Evolutionary conservation across 2,329 filamentous ascomycete genomes (phyloP), one percentile per base, ranked within the genome.

Genomic region (Annulohypoxylon truncatum): DNA sequence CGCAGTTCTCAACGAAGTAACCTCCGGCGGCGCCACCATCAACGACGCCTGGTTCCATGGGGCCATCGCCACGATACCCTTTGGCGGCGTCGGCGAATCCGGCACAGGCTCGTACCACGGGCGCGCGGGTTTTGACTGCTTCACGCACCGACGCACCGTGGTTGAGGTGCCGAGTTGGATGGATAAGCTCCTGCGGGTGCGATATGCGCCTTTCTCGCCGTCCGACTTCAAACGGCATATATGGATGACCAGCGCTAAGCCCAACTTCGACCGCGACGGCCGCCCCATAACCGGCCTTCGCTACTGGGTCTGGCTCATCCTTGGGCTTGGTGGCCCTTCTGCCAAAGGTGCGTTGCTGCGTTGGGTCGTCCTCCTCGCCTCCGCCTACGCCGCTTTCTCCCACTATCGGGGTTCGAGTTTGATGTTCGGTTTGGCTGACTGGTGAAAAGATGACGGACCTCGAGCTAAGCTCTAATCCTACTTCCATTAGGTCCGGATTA

Each of bases 61-160:
- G 64, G 85, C 86, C 20, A 85, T 96, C 68, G 85, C 87, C 29
- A 92, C 89, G 1, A 82, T 96, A 1, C 84, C 91, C 35, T 97
- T 97, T 77, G 94, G 94, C 69, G 93, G 93, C 73, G 90, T 97
- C 6, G 93, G 94, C 69, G 87, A 91, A 71, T 93, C 90, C 46
- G 93, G 93, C 57, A 85, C 86, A 66, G 93, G 93, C 66, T 82
- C 87, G 28, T 96, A 96, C 82, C 89, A 92, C 72, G 94, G 94
- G 65, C 89, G 89, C 74, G 84, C 90, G n/a, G 87, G 85, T 1
- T 92, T 92, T 78, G 89, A 92, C 72, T 81, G 81, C 70, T 80
- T 76, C 71, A 78, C 77, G 66, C 82, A 84, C 77, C 74, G 76
- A 31, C 83, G 84, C 64, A 81, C 78, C 52, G 79, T 92, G 31